Evolutionary conservation across 345 rosid genomes (phyloP).

Genomic region (Rhodamnia argentea): DNA sequence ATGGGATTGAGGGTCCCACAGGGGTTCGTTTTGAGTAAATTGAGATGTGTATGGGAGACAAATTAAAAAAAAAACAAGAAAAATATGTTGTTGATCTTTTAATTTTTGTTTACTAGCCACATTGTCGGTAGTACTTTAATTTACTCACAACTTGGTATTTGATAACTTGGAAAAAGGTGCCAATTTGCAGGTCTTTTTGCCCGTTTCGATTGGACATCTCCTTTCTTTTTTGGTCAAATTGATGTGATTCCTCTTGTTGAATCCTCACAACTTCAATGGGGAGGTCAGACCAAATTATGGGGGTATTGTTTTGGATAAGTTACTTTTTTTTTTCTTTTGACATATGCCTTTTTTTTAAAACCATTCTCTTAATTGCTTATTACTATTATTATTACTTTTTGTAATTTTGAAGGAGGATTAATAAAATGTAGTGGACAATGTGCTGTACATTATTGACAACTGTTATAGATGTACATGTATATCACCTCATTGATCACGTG

Average conservation of each 20-base stretch:
- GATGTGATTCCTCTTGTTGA: neutral
- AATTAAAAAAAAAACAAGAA: neutral
- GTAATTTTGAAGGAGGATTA: neutral
- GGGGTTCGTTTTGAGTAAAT: neutral
- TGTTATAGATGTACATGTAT: too few relatives aligned
- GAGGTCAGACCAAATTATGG: neutral
- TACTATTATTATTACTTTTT: too few relatives aligned
- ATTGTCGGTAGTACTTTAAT: neutral
- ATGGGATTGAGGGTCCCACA: neutral
- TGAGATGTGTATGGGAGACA: neutral
- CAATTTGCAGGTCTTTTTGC: neutral
- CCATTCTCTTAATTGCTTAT: too few relatives aligned
- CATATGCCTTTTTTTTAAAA: neutral
- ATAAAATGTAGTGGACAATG: neutral
- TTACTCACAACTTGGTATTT: neutral
- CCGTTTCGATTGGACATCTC: neutral
- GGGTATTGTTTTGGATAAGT: neutral
- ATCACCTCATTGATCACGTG: too few relatives aligned
- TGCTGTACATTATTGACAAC: neutral
- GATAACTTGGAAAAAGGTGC: neutral
- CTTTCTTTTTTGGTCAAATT: neutral
- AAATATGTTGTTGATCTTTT: neutral
- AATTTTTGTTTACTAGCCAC: neutral
- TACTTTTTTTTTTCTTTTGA: neutral
- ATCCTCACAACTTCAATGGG: neutral